These are phyloP conservation scores for Blastobotrys peoriensis DNA, from an alignment of 805 yeast genomes.

Conservation along the genomic window DNA sequence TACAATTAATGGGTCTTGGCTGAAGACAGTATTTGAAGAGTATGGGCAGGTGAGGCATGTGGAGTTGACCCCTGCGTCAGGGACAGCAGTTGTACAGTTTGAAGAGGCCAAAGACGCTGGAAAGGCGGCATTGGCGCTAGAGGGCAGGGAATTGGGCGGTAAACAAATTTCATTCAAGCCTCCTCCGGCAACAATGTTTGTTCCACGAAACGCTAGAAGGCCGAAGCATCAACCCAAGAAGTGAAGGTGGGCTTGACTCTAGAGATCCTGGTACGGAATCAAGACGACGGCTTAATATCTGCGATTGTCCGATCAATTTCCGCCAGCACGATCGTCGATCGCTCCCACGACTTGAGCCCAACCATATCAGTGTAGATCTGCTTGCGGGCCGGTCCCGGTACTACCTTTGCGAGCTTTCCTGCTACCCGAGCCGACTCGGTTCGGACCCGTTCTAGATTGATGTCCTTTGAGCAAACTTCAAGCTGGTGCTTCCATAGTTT, in stretches of 20 bases:
- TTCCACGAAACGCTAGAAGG: constrained; percentile 7
- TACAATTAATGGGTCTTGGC: constrained; percentile 11
- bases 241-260: no score
- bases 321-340: constrained; percentile 42
- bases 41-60: constrained; percentile 12
- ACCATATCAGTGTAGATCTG: constrained; percentile 14
- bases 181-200: constrained; percentile 5
- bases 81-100: constrained; percentile 14
- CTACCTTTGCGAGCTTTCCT: constrained; percentile 17
- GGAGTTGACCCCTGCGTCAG: constrained; percentile 8
- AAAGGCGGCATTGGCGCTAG: constrained; percentile 15
- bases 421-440: constrained; percentile 43
- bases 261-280: no score
- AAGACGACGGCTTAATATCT: background rate
- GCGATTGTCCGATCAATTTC: constrained; percentile 14
- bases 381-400: background rate
- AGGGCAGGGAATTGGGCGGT: constrained; percentile 11
- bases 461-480: constrained; percentile 11
- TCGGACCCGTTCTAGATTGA: constrained; percentile 47
- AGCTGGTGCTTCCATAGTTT: constrained; percentile 12
- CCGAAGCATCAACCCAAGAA: no score
- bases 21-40: constrained; percentile 9
- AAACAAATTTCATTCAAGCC: background rate
- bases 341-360: constrained; percentile 31
- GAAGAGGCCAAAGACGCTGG: constrained; percentile 14